Evolutionary conservation across 2,329 filamentous ascomycete species (phyloP).

Genomic region (Cladosporium sp.): DNA sequence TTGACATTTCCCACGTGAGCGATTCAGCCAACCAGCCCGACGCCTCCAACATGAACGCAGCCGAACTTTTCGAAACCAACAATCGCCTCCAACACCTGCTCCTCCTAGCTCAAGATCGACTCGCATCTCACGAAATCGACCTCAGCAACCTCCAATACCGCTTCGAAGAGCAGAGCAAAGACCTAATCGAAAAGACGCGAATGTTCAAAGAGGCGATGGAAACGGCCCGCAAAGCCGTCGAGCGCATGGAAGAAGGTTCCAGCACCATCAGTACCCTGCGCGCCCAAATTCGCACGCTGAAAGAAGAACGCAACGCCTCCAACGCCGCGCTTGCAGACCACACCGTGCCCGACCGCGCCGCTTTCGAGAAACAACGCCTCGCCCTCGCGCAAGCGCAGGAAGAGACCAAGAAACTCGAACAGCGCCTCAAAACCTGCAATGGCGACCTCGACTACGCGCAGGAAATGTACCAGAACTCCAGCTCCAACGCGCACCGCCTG

Average conservation of each 20-base stretch:
- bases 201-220: conserved; percentile 26
- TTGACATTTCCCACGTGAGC: conserved; percentile 38
- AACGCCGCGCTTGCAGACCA: conserved; percentile 26
- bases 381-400: conserved; percentile 19
- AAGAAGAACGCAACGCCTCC: conserved; percentile 28
- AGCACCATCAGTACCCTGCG: conserved; percentile 17
- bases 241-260: conserved; percentile 19
- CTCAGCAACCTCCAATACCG: conserved; percentile 31
- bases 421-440: conserved; percentile 32
- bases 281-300: conserved; percentile 24
- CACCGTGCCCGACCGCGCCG: conserved; percentile 29
- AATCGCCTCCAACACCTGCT: conserved; percentile 22
- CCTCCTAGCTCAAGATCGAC: conserved; percentile 20
- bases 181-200: conserved; percentile 22
- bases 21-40: conserved; percentile 37
- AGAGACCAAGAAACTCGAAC: conserved; percentile 27
- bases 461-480: conserved; percentile 57
- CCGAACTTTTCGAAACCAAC: conserved; percentile 16
- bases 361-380: conserved; percentile 26
- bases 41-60: not conserved
- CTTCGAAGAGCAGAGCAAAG: conserved; percentile 28
- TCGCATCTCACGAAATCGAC: conserved; percentile 26
- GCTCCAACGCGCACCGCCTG: conserved; percentile 45
- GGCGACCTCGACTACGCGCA: conserved; percentile 55
- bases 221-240: conserved; percentile 20